Percentiles rank a stretch among this genome's conserved stretches.
Conservation (phyloP, 2,329 filamentous ascomycete species). For the Sclerotinia glacialis region DNA sequence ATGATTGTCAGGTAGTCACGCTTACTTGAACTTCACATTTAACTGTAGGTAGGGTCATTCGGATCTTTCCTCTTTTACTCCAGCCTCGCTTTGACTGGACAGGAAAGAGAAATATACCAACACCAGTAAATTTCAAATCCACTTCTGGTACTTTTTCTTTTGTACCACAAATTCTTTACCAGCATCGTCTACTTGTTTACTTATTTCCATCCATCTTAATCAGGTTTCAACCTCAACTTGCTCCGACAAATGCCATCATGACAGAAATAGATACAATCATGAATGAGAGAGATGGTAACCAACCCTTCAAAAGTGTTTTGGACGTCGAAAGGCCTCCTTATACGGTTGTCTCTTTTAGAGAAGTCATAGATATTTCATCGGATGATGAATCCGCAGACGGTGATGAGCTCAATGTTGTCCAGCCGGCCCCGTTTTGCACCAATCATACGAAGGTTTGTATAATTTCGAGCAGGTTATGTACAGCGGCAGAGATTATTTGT, state of each 20-base stretch:
- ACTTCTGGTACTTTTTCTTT: neutral
- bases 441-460: neutral
- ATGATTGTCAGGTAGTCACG: neutral
- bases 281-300: neutral
- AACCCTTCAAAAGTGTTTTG: neutral
- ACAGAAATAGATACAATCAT: neutral
- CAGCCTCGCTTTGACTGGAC: neutral
- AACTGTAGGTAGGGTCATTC: neutral
- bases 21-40: neutral
- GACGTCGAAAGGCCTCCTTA: neutral
- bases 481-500: neutral
- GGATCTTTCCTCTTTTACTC: neutral
- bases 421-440: neutral
- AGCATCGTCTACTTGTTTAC: neutral
- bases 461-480: neutral
- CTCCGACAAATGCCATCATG: neutral
- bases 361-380: conserved; percentile 2
- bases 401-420: neutral
- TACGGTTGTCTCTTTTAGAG: neutral
- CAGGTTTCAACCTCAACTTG: neutral
- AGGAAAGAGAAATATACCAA: neutral
- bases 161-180: neutral
- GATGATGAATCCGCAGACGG: neutral
- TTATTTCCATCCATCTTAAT: neutral
- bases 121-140: neutral